A percentile compares a stretch with the other conserved stretches of the same genome.
Conservation (phyloP, 2,329 filamentous ascomycete species). For the Fusarium sp. region DNA sequence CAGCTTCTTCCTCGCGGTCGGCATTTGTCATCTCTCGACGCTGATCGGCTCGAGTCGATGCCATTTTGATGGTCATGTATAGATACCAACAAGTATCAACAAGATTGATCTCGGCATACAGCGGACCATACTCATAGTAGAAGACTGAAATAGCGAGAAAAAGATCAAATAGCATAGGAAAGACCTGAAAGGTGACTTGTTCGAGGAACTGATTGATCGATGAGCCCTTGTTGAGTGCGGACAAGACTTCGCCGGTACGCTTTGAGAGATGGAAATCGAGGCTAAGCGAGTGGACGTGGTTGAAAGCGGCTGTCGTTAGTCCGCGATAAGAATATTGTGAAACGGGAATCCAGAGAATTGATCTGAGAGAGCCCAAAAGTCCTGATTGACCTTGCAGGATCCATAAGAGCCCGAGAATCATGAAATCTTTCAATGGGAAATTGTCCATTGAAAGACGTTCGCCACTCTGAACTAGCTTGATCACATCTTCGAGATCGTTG, state of each 20-base stretch:
- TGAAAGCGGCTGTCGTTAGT: constrained; percentile 93
- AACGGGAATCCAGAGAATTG: constrained; percentile 94
- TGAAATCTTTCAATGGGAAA: constrained; percentile 53
- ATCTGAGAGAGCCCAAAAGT: constrained; percentile 82
- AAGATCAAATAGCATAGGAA: constrained; percentile 94
- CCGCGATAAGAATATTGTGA: constrained; percentile 97
- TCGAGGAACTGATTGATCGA: constrained; percentile 97
- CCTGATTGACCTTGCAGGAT: constrained; percentile 92
- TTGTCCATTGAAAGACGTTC: constrained; percentile 50
- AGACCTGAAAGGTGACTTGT: constrained; percentile 93
- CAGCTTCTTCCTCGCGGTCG: constrained; percentile 93
- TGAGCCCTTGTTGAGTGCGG: constrained; percentile 93
- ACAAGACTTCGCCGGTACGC: constrained; percentile 94
- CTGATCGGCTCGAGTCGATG: constrained; percentile 90
- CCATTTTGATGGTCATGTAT: constrained; percentile 96
- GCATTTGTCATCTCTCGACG: constrained; percentile 95
- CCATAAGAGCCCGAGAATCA: constrained; percentile 72
- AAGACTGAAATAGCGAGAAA: constrained; percentile 84
- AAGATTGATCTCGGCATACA: constrained; percentile 89
- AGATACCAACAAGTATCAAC: constrained; percentile 96
- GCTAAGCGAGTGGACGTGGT: constrained; percentile 95
- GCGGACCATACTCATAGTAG: constrained; percentile 69
- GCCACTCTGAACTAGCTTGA: constrained; percentile 61
- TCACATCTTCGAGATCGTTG: constrained; percentile 70
- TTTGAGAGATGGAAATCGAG: constrained; percentile 97